Percentiles rank a stretch among this genome's conserved stretches.
These are phyloP conservation scores for Zymoseptoria passerinii DNA, from an alignment of 2,329 filamentous ascomycete species.

Conservation along the genomic window DNA sequence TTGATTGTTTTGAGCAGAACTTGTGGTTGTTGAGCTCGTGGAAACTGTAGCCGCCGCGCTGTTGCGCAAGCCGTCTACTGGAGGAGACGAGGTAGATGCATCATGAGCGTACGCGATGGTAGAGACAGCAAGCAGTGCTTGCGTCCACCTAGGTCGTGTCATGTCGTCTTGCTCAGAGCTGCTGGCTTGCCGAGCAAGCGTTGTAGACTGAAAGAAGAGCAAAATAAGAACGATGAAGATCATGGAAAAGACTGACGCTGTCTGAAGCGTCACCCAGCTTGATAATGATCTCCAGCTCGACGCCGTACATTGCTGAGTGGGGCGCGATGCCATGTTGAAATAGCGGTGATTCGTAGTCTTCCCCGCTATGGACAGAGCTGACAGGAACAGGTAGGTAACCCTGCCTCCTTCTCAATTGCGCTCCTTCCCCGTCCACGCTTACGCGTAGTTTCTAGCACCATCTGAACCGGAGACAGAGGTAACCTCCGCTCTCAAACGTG, in stretches of 20 bases:
- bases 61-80: slow-evolving; percentile 16
- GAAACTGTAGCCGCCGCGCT: slow-evolving; percentile 12
- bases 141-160: slow-evolving; percentile 14
- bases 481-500: not conserved
- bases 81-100: slow-evolving; percentile 9
- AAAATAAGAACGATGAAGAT: slow-evolving; percentile 3
- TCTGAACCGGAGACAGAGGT: too few species aligned
- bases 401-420: too few species aligned
- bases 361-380: not conserved
- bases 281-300: not conserved
- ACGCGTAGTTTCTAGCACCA: too few species aligned
- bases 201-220: slow-evolving; percentile 1
- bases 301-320: not conserved
- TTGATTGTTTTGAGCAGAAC: slow-evolving; percentile 20
- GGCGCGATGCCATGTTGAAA: not conserved
- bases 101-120: slow-evolving; percentile 18
- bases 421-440: too few species aligned
- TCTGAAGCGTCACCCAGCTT: not conserved
- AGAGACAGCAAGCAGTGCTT: slow-evolving; percentile 16
- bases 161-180: slow-evolving; percentile 9
- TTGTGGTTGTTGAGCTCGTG: slow-evolving; percentile 18
- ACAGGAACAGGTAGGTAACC: not conserved
- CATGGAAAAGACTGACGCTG: not conserved
- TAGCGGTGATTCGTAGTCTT: not conserved
- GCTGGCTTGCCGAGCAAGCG: not conserved